These are phyloP conservation scores for Camelina laxa DNA, from an alignment of 345 rosid species.

Conservation along the genomic window DNA sequence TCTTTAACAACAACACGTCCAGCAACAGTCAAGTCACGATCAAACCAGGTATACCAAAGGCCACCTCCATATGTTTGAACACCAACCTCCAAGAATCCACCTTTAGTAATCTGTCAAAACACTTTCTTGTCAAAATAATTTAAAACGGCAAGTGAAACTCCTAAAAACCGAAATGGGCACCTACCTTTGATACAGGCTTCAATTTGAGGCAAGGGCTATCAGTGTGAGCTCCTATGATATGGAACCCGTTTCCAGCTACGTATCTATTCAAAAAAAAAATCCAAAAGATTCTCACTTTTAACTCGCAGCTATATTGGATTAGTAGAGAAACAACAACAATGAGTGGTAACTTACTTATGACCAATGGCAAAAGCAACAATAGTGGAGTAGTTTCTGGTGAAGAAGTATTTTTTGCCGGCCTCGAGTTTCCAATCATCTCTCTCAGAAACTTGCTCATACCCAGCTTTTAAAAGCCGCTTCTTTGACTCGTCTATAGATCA, in stretches of 20 bases:
- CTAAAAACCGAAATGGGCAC: constrained; percentile 38
- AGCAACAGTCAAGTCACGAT: constrained; percentile 94
- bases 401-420: constrained; percentile 83
- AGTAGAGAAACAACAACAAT: too few species aligned
- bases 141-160: background rate
- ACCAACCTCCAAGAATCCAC: constrained; percentile 86
- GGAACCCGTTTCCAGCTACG: constrained; percentile 93
- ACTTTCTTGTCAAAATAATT: too few species aligned
- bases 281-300: background rate
- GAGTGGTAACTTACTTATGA: constrained; percentile 46
- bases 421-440: constrained; percentile 84
- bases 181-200: constrained; percentile 98
- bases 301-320: too few species aligned
- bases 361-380: constrained; percentile 95
- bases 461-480: constrained; percentile 61
- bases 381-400: constrained; percentile 91
- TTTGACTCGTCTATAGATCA: constrained; percentile 73
- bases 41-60: constrained; percentile 98
- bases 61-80: constrained; percentile 97
- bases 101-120: constrained; percentile 66
- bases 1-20: constrained; percentile 81
- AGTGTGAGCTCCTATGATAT: constrained; percentile 87
- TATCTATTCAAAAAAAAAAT: constrained; percentile 50
- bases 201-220: constrained; percentile 96
- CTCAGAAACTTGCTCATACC: constrained; percentile 78